Conservation (phyloP, 805 yeast genomes). For the Saccharomycopsis synnaedendra region DNA sequence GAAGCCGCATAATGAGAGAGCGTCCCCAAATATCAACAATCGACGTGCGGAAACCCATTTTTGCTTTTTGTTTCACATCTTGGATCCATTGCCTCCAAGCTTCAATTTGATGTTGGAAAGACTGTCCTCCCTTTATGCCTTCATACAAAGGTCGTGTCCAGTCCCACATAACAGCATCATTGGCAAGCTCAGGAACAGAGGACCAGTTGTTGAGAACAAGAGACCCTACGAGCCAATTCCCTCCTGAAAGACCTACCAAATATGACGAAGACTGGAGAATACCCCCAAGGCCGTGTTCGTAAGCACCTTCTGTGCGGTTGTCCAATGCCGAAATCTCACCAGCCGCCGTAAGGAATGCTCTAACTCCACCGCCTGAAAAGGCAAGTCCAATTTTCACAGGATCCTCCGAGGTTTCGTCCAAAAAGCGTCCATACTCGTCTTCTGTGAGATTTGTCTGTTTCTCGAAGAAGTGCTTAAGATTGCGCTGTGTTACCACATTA, state of each 20-base stretch:
- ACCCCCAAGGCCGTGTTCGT: conserved; percentile 58
- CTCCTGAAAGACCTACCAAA: conserved; percentile 75
- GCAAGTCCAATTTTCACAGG: conserved; percentile 45
- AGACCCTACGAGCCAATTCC: conserved; percentile 70
- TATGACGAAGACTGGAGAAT: conserved; percentile 61
- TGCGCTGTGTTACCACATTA: conserved; percentile 33
- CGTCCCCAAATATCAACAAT: conserved; percentile 73
- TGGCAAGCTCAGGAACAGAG: conserved; percentile 46
- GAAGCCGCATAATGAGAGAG: background rate
- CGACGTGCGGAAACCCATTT: conserved; percentile 56
- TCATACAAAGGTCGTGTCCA: conserved; percentile 45
- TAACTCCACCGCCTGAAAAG: conserved; percentile 83
- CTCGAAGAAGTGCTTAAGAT: conserved; percentile 34
- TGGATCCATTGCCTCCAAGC: conserved; percentile 21
- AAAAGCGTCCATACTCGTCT: conserved; percentile 21
- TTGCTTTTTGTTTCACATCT: conserved; percentile 37
- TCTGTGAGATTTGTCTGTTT: conserved; percentile 21
- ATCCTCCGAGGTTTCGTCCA: conserved; percentile 26
- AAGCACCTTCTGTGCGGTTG: conserved; percentile 48
- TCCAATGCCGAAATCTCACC: conserved; percentile 76
- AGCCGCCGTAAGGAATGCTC: conserved; percentile 82
- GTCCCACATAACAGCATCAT: conserved; percentile 23
- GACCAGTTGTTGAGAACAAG: conserved; percentile 64
- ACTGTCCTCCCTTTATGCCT: conserved; percentile 35
- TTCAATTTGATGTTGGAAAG: conserved; percentile 42